These are phyloP conservation scores for Jimgerdemannia flammicorona DNA, from an alignment of 192 early-diverging fungal species.

Conservation along the genomic window DNA sequence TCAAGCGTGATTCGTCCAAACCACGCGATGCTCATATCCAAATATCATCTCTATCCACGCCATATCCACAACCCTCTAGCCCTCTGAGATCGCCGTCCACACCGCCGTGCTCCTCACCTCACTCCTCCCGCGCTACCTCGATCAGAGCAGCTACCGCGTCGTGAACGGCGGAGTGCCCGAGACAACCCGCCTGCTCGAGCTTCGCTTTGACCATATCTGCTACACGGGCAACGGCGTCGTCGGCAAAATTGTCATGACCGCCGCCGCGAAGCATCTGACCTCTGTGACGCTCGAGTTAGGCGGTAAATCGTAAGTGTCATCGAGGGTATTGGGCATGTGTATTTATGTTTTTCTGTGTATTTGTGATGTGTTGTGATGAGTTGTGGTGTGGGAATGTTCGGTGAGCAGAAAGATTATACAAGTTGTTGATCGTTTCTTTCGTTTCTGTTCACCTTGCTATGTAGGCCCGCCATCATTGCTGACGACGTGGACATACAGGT, in stretches of 20 bases:
- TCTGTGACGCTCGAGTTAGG: constrained; percentile 93
- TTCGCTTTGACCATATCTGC: constrained; percentile 87
- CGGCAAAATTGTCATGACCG: constrained; percentile 77
- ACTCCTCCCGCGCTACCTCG: constrained; percentile 77
- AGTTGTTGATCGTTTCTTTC: not conserved
- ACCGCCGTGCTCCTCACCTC: constrained; percentile 59
- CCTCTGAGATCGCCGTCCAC: constrained; percentile 76
- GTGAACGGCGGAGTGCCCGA: constrained; percentile 78
- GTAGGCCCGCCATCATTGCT: constrained; percentile 62
- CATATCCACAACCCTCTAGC: constrained; percentile 22
- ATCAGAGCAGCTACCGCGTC: constrained; percentile 58
- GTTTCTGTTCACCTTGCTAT: not conserved
- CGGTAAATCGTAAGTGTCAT: constrained; percentile 65
- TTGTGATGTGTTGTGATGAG: not conserved
- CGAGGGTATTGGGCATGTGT: not conserved
- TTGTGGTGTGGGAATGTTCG: not conserved
- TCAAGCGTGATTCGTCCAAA: no score
- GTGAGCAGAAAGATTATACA: not conserved
- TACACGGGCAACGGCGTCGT: constrained; percentile 86
- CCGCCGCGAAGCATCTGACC: constrained; percentile 83
- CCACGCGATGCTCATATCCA: not conserved
- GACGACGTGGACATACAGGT: constrained; percentile 59
- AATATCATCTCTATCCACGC: not conserved
- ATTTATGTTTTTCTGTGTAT: not conserved
- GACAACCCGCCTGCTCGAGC: constrained; percentile 69